Conservation (phyloP, 1,284 basidiomycete genomes). For the Trametes versicolor region DNA sequence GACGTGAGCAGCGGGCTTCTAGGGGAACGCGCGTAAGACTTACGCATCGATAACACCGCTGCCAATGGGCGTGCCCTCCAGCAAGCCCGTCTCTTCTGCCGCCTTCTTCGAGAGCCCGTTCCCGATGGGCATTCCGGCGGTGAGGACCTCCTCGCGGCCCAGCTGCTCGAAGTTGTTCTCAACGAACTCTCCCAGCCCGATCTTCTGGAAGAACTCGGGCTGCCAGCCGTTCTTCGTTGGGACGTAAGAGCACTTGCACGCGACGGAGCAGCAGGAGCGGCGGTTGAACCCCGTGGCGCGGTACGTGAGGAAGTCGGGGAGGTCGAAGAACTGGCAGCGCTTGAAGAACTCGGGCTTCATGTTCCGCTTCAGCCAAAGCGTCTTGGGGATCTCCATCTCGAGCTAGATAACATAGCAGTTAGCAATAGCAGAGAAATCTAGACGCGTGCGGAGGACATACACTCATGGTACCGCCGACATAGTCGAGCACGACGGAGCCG, state of each 20-base stretch:
- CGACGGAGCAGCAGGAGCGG: slow-evolving; percentile 92
- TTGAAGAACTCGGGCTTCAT: slow-evolving; percentile 84
- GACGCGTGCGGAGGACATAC: slow-evolving; percentile 55
- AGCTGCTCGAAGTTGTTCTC: slow-evolving; percentile 80
- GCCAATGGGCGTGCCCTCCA: slow-evolving; percentile 93
- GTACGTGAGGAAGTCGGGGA: slow-evolving; percentile 97
- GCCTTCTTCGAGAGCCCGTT: slow-evolving; percentile 82
- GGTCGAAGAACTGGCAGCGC: slow-evolving; percentile 93
- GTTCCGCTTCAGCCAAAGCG: slow-evolving; percentile 94
- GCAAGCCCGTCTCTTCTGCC: slow-evolving; percentile 87
- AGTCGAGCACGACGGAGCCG: slow-evolving; percentile 88
- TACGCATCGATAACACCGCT: slow-evolving; percentile 96
- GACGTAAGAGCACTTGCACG: slow-evolving; percentile 98
- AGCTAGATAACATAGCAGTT: slow-evolving; percentile 58
- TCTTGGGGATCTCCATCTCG: slow-evolving; percentile 98
- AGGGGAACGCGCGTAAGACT: slow-evolving; percentile 39
- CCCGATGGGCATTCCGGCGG: slow-evolving; percentile 94
- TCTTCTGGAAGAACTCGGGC: slow-evolving; percentile 85
- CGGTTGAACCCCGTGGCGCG: slow-evolving; percentile 84
- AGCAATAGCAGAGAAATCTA: not conserved
- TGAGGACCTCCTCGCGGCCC: slow-evolving; percentile 77
- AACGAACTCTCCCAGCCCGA: slow-evolving; percentile 80
- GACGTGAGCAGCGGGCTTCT: slow-evolving; percentile 13
- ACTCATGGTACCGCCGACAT: slow-evolving; percentile 97
- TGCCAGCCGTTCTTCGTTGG: slow-evolving; percentile 87